Conservation (phyloP, 257 asterid genomes). For the Eucommia ulmoides region DNA sequence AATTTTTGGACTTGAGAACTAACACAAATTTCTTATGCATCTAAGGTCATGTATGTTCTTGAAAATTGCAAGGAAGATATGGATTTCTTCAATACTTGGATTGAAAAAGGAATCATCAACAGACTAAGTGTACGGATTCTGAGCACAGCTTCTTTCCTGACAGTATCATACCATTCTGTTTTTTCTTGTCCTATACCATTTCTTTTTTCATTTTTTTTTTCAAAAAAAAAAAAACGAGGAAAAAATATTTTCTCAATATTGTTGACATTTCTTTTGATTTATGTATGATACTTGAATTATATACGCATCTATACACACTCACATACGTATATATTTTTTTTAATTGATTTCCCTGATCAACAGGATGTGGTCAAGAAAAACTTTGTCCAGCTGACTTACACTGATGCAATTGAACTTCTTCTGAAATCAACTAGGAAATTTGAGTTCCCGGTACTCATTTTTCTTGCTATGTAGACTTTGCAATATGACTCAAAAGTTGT, state of each 20-base stretch:
- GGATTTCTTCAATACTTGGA: slow-evolving; percentile 93
- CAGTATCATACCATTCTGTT: neutral
- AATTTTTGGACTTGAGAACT: slow-evolving; percentile 10
- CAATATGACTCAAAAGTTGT: neutral
- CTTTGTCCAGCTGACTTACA: slow-evolving; percentile 76
- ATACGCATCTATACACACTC: neutral
- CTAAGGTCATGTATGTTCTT: slow-evolving; percentile 68
- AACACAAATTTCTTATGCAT: slow-evolving; percentile 13
- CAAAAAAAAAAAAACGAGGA: too few species aligned
- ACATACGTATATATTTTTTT: too few species aligned
- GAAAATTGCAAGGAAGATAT: slow-evolving; percentile 98
- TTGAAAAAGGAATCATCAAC: slow-evolving; percentile 84
- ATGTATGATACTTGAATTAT: too few species aligned
- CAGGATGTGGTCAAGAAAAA: slow-evolving; percentile 86
- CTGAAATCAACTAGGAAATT: slow-evolving; percentile 60
- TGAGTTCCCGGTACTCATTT: slow-evolving; percentile 65
- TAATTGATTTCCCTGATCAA: slow-evolving; percentile 3
- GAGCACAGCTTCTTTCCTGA: neutral
- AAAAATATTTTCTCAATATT: too few species aligned
- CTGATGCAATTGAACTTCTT: slow-evolving; percentile 76
- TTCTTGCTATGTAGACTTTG: too few species aligned
- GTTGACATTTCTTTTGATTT: too few species aligned
- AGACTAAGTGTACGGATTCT: slow-evolving; percentile 55
- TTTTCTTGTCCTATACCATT: slow-evolving; percentile 3
- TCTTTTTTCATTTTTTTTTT: too few species aligned